A percentile compares a stretch with the other conserved stretches of the same genome.
These are phyloP conservation scores for Mycotypha africana DNA, from an alignment of 371 early-diverging fungal species.

Conservation along the genomic window DNA sequence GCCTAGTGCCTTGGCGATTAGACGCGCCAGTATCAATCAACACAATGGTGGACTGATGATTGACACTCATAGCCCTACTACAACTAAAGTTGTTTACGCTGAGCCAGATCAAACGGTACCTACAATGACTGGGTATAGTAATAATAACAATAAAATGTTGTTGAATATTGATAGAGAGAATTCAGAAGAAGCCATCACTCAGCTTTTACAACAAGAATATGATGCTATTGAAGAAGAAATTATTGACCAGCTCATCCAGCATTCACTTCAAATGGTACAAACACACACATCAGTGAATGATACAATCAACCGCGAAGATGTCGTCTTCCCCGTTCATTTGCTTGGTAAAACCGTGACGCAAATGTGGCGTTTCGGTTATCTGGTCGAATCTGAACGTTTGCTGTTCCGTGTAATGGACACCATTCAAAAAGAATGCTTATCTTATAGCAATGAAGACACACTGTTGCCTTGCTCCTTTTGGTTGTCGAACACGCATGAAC, in stretches of 20 bases:
- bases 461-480: conserved; percentile 77
- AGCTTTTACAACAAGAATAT: conserved; percentile 11
- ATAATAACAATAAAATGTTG: no score
- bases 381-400: conserved; percentile 73
- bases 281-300: no score
- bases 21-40: conserved; percentile 31
- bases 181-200: conserved; percentile 45
- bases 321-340: conserved; percentile 92
- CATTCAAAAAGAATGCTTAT: conserved; percentile 70
- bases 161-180: conserved; percentile 38
- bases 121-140: neutral
- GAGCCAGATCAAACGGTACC: conserved; percentile 41
- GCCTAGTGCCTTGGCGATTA: conserved; percentile 24
- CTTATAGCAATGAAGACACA: conserved; percentile 51
- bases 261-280: conserved; percentile 80
- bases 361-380: conserved; percentile 82
- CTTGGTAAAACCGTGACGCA: conserved; percentile 83
- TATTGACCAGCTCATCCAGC: conserved; percentile 74
- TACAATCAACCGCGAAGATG: conserved; percentile 78
- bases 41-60: no score
- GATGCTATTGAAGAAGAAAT: conserved; percentile 78
- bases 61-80: neutral
- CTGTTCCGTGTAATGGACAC: conserved; percentile 85
- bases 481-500: conserved; percentile 92
- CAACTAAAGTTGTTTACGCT: conserved; percentile 21